Evolutionary conservation across 129 eudicot genomes (phyloP).

Genomic region (Chrysanthemum makinoi): DNA sequence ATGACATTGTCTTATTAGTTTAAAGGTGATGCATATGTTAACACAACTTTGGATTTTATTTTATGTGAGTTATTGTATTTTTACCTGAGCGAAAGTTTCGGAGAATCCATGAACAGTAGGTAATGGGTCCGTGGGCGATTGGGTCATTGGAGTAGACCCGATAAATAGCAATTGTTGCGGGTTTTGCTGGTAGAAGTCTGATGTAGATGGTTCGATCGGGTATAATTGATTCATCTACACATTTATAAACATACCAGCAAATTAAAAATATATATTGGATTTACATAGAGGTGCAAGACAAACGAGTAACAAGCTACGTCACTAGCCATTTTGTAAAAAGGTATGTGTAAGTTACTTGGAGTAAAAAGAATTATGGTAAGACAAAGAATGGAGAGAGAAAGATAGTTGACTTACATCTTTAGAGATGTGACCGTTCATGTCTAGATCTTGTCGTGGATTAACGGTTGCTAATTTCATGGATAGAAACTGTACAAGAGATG

Average conservation of each 20-base stretch:
- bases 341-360: too few relatives aligned
- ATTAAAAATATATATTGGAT: too few relatives aligned
- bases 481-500: constrained; percentile 51
- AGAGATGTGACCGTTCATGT: constrained; percentile 48
- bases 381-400: neutral
- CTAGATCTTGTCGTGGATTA: constrained; percentile 62
- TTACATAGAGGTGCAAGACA: too few relatives aligned
- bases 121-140: constrained; percentile 48
- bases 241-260: constrained; percentile 15
- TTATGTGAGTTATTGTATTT: neutral
- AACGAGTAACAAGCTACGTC: too few relatives aligned
- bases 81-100: constrained; percentile 61
- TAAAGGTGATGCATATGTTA: neutral
- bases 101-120: constrained; percentile 52
- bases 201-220: constrained; percentile 55
- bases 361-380: neutral
- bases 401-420: constrained; percentile 66
- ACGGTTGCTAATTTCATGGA: constrained; percentile 90
- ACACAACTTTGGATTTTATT: neutral
- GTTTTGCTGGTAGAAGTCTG: constrained; percentile 56
- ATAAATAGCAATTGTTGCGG: constrained; percentile 37
- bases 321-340: too few relatives aligned
- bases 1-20: neutral
- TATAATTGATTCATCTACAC: constrained; percentile 56
- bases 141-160: constrained; percentile 37